A percentile compares a stretch with the other conserved stretches of the same genome.
These are phyloP conservation scores for Fusarium xylarioides DNA, from an alignment of 2,329 filamentous ascomycete species.

Conservation along the genomic window DNA sequence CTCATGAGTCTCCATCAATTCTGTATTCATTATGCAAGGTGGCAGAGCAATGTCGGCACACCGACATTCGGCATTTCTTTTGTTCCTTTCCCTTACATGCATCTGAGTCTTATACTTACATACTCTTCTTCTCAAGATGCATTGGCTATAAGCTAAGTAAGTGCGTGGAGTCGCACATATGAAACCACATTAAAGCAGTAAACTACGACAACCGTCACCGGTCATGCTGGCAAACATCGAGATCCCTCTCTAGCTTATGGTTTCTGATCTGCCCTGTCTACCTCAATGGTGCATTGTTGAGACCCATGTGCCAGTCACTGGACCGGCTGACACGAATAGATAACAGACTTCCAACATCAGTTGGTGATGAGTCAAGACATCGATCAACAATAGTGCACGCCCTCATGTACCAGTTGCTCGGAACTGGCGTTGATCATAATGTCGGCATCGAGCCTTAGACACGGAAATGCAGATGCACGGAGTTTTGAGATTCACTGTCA, in stretches of 20 bases:
- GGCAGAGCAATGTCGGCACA: not conserved
- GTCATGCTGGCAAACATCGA: not conserved
- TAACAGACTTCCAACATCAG: not conserved
- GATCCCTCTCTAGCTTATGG: not conserved
- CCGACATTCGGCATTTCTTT: slow-evolving; percentile 17
- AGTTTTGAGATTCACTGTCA: not conserved
- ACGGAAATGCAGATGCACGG: not conserved
- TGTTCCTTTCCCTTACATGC: not conserved
- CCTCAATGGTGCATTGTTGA: not conserved
- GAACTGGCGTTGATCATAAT: slow-evolving; percentile 16
- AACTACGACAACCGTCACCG: too few species aligned
- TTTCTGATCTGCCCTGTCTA: too few species aligned
- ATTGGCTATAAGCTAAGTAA: not conserved
- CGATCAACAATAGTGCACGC: not conserved
- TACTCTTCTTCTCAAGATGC: not conserved
- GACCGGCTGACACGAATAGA: not conserved
- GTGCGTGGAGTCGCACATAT: not conserved
- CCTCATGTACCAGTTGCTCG: slow-evolving; percentile 3
- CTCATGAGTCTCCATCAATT: not conserved
- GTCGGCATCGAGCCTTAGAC: not conserved
- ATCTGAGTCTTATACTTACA: not conserved
- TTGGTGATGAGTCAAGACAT: not conserved
- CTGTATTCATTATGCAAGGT: not conserved
- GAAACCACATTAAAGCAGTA: not conserved
- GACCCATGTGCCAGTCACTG: not conserved